Conservation (phyloP, 2,329 filamentous ascomycete genomes). For the Ophiostoma fasciatum region DNA sequence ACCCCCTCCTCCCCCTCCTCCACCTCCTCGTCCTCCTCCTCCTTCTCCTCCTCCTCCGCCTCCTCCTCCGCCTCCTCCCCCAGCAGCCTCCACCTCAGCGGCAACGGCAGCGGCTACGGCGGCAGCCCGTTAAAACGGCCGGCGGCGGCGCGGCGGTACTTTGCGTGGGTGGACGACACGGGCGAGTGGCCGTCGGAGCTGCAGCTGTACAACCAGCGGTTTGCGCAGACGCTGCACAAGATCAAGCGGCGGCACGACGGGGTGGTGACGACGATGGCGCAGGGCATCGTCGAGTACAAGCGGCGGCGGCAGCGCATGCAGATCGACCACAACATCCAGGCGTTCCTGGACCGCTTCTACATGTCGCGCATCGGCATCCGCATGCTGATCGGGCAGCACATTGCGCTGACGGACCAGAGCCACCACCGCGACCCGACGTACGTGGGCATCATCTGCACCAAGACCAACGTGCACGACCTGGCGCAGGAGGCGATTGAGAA, state of each 20-base stretch:
- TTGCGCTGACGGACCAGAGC: slow-evolving; percentile 86
- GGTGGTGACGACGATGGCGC: slow-evolving; percentile 94
- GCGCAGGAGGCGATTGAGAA: slow-evolving; percentile 97
- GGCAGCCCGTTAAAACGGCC: slow-evolving; percentile 26
- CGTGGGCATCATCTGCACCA: slow-evolving; percentile 97
- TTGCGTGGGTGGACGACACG: slow-evolving; percentile 77
- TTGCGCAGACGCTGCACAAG: slow-evolving; percentile 74
- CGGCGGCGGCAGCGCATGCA: slow-evolving; percentile 92
- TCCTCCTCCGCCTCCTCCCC: too few species aligned
- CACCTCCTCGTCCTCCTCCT: too few species aligned
- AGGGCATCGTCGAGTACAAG: slow-evolving; percentile 97
- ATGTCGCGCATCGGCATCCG: slow-evolving; percentile 99
- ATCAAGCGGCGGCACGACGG: slow-evolving; percentile 95
- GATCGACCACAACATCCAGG: slow-evolving; percentile 93
- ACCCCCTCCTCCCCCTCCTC: too few species aligned
- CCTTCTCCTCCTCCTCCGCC: too few species aligned
- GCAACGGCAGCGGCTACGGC: slow-evolving; percentile 17
- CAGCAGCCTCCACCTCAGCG: too few species aligned
- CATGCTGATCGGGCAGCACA: slow-evolving; percentile 98
- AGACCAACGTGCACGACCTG: slow-evolving; percentile 89
- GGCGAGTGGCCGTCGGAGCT: slow-evolving; percentile 88
- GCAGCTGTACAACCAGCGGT: slow-evolving; percentile 83
- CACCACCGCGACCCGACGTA: slow-evolving; percentile 83
- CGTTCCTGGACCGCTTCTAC: slow-evolving; percentile 97
- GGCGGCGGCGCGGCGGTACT: slow-evolving; percentile 57